These are phyloP conservation scores for Kodamaea kakaduensis DNA, from an alignment of 805 yeast species.

Conservation along the genomic window DNA sequence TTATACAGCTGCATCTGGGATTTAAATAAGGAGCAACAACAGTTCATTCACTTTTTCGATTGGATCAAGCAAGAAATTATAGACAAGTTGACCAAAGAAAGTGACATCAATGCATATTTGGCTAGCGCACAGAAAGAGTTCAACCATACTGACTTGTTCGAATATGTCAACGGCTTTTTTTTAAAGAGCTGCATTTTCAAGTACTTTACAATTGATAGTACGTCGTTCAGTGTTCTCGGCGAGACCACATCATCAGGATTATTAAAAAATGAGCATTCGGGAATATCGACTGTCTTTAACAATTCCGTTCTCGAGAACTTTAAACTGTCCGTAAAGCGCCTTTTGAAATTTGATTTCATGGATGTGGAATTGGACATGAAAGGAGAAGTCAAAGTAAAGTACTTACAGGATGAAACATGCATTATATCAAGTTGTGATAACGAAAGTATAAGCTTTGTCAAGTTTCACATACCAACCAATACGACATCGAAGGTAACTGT, in stretches of 20 bases:
- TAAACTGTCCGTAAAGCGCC: not conserved
- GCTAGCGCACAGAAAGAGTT: slow-evolving; percentile 11
- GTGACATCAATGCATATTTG: slow-evolving; percentile 22
- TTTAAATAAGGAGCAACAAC: slow-evolving; percentile 43
- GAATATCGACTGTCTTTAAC: not conserved
- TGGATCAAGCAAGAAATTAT: slow-evolving; percentile 41
- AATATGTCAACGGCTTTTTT: slow-evolving; percentile 22
- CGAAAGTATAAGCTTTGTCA: slow-evolving; percentile 1
- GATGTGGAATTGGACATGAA: slow-evolving; percentile 2
- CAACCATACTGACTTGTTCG: slow-evolving; percentile 21
- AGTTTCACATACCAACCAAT: not conserved
- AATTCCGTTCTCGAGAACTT: not conserved
- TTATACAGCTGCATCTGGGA: slow-evolving; percentile 39
- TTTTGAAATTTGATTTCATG: not conserved
- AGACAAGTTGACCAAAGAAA: slow-evolving; percentile 35
- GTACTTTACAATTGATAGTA: slow-evolving; percentile 18
- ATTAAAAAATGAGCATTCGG: not conserved
- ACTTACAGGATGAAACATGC: slow-evolving; percentile 4
- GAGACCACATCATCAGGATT: not conserved
- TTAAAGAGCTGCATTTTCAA: slow-evolving; percentile 17
- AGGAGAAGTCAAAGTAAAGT: slow-evolving; percentile 7
- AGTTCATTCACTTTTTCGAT: slow-evolving; percentile 41
- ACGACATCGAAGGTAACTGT: slow-evolving; percentile 1
- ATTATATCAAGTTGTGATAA: slow-evolving; percentile 5
- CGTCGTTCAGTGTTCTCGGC: not conserved